phyloP scores from a whole-genome alignment of 768 basidiomycete genomes.

The Leccinellum albellum region DNA sequence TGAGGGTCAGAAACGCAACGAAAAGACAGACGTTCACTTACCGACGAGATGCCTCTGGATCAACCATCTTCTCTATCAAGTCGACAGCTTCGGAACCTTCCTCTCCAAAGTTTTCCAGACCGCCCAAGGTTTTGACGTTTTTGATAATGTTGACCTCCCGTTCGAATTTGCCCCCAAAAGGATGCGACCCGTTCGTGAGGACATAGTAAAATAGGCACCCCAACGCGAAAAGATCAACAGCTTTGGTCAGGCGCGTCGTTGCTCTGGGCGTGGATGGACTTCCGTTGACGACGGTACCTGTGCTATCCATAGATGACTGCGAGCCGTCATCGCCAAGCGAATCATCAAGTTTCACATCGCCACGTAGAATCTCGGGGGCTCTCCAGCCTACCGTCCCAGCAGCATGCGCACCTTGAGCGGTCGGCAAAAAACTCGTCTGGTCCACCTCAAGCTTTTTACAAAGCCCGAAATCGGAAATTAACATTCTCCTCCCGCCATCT shows the following conservation, averaged over 20 bases:
- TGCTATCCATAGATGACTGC: constrained; percentile 63
- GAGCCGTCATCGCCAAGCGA: constrained; percentile 58
- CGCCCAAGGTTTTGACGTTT: constrained; percentile 65
- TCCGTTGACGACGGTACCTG: constrained; percentile 42
- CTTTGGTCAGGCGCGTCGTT: constrained; percentile 79
- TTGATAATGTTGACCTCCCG: constrained; percentile 92
- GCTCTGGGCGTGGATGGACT: constrained; percentile 18
- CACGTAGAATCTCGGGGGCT: constrained; percentile 91
- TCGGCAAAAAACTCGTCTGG: constrained; percentile 94
- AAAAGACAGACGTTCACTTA: constrained; percentile 35
- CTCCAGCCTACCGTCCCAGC: constrained; percentile 97
- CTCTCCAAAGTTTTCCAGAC: constrained; percentile 80
- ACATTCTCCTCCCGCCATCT: constrained; percentile 63
- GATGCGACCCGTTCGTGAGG: constrained; percentile 86
- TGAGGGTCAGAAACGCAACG: constrained; percentile 1
- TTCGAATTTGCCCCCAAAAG: constrained; percentile 91
- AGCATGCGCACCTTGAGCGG: constrained; percentile 81
- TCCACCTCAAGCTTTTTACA: constrained; percentile 94
- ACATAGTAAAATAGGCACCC: constrained; percentile 96
- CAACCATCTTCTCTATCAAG: constrained; percentile 76
- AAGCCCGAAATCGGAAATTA: constrained; percentile 95
- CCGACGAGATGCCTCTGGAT: constrained; percentile 72
- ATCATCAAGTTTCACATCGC: constrained; percentile 92
- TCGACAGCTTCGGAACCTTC: constrained; percentile 89
- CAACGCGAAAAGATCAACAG: constrained; percentile 93